Conservation (phyloP, 2,329 filamentous ascomycete species). For the Cercospora zeae-maydis region DNA sequence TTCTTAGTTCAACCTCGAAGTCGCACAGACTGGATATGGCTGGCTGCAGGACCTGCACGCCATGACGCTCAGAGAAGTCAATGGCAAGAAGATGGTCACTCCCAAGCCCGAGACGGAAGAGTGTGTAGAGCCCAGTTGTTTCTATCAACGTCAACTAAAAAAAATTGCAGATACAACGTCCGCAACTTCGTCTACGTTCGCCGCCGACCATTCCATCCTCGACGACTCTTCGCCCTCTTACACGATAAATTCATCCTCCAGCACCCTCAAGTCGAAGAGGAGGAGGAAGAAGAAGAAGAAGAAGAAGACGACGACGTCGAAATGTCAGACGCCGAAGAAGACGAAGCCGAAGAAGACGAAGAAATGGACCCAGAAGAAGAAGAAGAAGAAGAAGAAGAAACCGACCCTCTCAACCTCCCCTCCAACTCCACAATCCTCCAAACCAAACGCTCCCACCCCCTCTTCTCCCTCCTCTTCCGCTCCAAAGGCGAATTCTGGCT, state of each 20-base stretch:
- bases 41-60: slow-evolving; percentile 69
- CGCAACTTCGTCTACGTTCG: slow-evolving; percentile 67
- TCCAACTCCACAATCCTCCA: slow-evolving; percentile 45
- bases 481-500: slow-evolving; percentile 62
- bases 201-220: slow-evolving; percentile 44
- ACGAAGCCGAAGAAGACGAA: slow-evolving; percentile 34
- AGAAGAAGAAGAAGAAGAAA: slow-evolving; percentile 37
- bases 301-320: slow-evolving; percentile 24
- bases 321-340: slow-evolving; percentile 34
- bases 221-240: slow-evolving; percentile 41
- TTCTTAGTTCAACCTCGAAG: slow-evolving; percentile 56
- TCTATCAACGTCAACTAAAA: neutral
- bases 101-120: slow-evolving; percentile 70
- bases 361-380: slow-evolving; percentile 25
- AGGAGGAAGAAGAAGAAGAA: slow-evolving; percentile 29
- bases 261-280: slow-evolving; percentile 38
- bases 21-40: slow-evolving; percentile 62
- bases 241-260: slow-evolving; percentile 46
- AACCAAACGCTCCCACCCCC: slow-evolving; percentile 54
- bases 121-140: slow-evolving; percentile 43
- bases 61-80: slow-evolving; percentile 60
- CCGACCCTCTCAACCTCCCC: slow-evolving; percentile 34
- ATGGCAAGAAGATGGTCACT: slow-evolving; percentile 53
- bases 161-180: slow-evolving; percentile 56
- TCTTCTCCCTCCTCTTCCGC: slow-evolving; percentile 56